Percentiles rank a stretch among this genome's conserved stretches.
Conservation (phyloP, 371 early-diverging fungal species). For the Agmasoma carcini region DNA sequence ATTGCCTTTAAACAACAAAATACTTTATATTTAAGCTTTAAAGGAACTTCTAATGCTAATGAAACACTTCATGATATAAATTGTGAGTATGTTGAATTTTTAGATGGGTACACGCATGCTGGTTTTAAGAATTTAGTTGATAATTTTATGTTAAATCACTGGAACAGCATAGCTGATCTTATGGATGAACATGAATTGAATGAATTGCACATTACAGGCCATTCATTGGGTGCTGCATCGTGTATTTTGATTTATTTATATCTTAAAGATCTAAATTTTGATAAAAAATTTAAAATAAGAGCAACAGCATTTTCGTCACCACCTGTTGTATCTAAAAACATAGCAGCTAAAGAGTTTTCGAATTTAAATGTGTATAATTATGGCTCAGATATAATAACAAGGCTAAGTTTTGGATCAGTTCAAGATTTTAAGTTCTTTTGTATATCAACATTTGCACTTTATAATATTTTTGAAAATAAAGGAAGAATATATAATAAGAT, state of each 20-base stretch:
- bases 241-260: constrained; percentile 39
- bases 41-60: constrained; percentile 34
- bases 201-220: constrained; percentile 43
- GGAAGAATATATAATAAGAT: constrained; percentile 31
- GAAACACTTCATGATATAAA: constrained; percentile 40
- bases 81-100: constrained; percentile 35
- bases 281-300: constrained; percentile 2
- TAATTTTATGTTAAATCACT: constrained; percentile 33
- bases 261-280: constrained; percentile 14
- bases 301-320: constrained; percentile 25
- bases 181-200: constrained; percentile 13
- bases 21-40: constrained; percentile 40
- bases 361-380: constrained; percentile 35
- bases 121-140: constrained; percentile 46
- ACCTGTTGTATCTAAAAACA: constrained; percentile 35
- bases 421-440: constrained; percentile 47
- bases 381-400: constrained; percentile 49
- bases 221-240: constrained; percentile 52
- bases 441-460: constrained; percentile 39
- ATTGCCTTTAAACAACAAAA: constrained; percentile 5
- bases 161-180: constrained; percentile 6
- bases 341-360: constrained; percentile 4
- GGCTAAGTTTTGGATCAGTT: constrained; percentile 45
- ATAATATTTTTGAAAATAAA: constrained; percentile 13
- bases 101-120: constrained; percentile 43